Percentiles rank a stretch among this genome's conserved stretches.
Evolutionary conservation across 139 green algal genomes (phyloP).

Genomic region (Chlamydomonas applanata): DNA sequence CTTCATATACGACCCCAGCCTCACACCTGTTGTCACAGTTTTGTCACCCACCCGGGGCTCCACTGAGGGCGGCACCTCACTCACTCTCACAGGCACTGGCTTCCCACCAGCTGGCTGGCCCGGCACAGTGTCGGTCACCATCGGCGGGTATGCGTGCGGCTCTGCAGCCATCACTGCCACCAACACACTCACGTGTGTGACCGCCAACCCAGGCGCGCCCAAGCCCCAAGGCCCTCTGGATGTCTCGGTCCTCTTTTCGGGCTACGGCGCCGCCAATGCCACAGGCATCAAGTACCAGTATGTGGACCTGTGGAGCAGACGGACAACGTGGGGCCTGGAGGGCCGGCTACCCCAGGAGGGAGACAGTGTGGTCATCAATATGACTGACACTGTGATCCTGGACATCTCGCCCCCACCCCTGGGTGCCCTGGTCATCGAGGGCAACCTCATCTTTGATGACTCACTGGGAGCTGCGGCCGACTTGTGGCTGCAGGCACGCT

Average conservation of each 20-base stretch:
- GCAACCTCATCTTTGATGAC: slow-evolving; percentile 56
- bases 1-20: slow-evolving; percentile 1
- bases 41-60: slow-evolving; percentile 38
- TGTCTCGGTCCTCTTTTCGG: slow-evolving; percentile 5
- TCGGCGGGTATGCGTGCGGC: slow-evolving; percentile 17
- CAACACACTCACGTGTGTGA: slow-evolving; percentile 30
- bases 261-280: not conserved
- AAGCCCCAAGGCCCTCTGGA: slow-evolving; percentile 8
- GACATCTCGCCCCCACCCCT: slow-evolving; percentile 59
- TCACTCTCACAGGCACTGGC: slow-evolving; percentile 41
- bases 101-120: not conserved
- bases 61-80: slow-evolving; percentile 50
- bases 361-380: slow-evolving; percentile 44
- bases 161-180: slow-evolving; percentile 4
- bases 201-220: slow-evolving; percentile 5
- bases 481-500: slow-evolving; percentile 39
- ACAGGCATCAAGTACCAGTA: slow-evolving; percentile 34
- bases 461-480: not conserved
- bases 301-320: slow-evolving; percentile 58
- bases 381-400: slow-evolving; percentile 44
- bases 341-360: slow-evolving; percentile 45
- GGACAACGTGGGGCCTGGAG: slow-evolving; percentile 60
- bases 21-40: slow-evolving; percentile 36
- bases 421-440: slow-evolving; percentile 48
- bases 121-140: not conserved